Base-by-base conservation (phyloP, 2,329 filamentous ascomycete genomes). In the Teratosphaeria epicoccoides region DNA sequence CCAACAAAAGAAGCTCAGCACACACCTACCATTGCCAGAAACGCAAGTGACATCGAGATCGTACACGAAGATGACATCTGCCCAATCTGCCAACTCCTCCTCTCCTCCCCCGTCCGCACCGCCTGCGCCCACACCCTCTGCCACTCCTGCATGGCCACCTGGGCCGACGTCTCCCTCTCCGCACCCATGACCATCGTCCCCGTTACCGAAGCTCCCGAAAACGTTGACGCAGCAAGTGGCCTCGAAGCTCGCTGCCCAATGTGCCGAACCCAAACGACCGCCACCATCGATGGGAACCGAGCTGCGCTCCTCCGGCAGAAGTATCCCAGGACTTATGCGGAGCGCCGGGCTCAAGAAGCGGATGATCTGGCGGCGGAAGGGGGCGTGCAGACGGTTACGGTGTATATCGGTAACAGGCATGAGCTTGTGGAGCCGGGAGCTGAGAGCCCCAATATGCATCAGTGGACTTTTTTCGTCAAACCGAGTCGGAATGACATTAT, bases 381-480 rank as follows among this genome's bases (percentile, higher is more conserved):
- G 9, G 63, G 61, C 4, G 61, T 71, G 1, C 66, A 73, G 51
- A 68, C 68, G 4, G 53, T 75, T 24, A 72, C 70, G 40, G 62
- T 75, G 3, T 65, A 73, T 52, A 69, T 75, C 48, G 73, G 73
- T 14, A 75, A 75, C 50, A 64, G 63, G 49, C 72, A 74, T 56
- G 52, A 57, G 10, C 43, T 64, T 10, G 56, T 68, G 3, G 48
- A 58, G n/a, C 33, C 33, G 7, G 46, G 14, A n/a, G 53, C 45
- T 17, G 56, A 26, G 49, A 59, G 51, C 40, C 47, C 43, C n/a
- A 73, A 72, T 46, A 57, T 64, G 51, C 73, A 74, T 54, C 65
- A 71, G 26, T 76, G 73, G 72, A 70, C 66, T 0, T 74, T 75
- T 54, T 76, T 75, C 55, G 69, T 75, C 5, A 56, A 64, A n/a